These are phyloP conservation scores for Isoetes engelmannii DNA, from an alignment of 83 land plant genomes.

Conservation along the genomic window DNA sequence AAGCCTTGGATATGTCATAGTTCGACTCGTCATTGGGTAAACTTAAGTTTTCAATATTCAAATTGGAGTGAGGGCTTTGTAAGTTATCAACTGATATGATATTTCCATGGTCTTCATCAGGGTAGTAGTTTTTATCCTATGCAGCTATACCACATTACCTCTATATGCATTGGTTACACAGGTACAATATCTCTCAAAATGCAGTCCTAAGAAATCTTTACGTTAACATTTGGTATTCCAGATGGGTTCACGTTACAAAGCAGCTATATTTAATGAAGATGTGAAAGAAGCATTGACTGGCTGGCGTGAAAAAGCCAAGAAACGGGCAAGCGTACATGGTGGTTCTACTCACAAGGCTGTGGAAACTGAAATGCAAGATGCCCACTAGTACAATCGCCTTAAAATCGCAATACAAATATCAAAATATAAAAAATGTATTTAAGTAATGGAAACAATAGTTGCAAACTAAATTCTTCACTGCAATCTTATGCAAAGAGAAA, in stretches of 20 bases:
- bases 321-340: neutral
- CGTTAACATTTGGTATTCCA: neutral
- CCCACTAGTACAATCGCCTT: too few relatives aligned
- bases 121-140: neutral
- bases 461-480: too few relatives aligned
- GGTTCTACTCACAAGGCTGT: neutral
- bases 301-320: slow-evolving; percentile 7
- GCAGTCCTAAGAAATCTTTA: neutral
- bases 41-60: neutral
- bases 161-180: slow-evolving; percentile 9
- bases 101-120: neutral
- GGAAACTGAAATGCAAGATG: too few relatives aligned
- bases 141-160: slow-evolving; percentile 5
- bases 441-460: too few relatives aligned
- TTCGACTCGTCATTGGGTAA: slow-evolving; percentile 35
- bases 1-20: slow-evolving; percentile 16
- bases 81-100: neutral
- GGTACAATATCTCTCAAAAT: slow-evolving; percentile 2
- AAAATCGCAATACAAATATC: too few relatives aligned
- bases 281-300: neutral
- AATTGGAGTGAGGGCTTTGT: neutral
- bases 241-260: slow-evolving; percentile 3
- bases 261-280: neutral
- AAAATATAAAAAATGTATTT: too few relatives aligned
- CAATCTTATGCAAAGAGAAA: too few relatives aligned